Evolutionary conservation across 306 rosid genomes (phyloP).

Genomic region (Gastrolobium villosum): DNA sequence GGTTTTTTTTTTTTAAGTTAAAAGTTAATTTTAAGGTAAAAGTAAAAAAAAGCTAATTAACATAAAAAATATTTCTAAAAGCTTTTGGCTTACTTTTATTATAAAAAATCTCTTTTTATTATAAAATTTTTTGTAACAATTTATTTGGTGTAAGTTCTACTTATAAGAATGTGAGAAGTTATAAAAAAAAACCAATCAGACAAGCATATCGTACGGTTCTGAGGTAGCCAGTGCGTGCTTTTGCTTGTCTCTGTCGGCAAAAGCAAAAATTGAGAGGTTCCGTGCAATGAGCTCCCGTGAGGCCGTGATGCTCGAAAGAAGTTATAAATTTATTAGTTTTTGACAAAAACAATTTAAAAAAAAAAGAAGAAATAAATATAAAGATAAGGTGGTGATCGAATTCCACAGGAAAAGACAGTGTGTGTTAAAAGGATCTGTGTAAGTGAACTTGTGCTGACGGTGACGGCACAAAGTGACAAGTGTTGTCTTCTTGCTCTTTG

Average conservation of each 20-base stretch:
- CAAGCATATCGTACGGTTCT: not conserved
- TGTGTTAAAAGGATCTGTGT: not conserved
- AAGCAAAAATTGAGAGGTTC: constrained; percentile 26
- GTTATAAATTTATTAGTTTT: not conserved
- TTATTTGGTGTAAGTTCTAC: too few species aligned
- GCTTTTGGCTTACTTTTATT: too few species aligned
- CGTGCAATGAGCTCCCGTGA: constrained; percentile 35
- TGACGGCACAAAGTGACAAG: constrained; percentile 40
- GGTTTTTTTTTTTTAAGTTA: too few species aligned
- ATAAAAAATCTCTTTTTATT: too few species aligned
- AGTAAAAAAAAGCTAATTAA: too few species aligned
- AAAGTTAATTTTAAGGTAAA: too few species aligned
- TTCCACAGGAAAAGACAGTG: not conserved
- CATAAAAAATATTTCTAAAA: too few species aligned
- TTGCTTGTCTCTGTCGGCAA: constrained; percentile 47
- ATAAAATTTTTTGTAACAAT: too few species aligned
- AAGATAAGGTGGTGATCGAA: not conserved
- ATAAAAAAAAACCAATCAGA: too few species aligned
- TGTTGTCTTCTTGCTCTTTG: not conserved
- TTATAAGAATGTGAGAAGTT: too few species aligned
- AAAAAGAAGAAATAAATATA: not conserved
- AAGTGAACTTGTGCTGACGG: constrained; percentile 1
- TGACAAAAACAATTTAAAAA: not conserved
- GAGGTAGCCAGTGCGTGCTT: not conserved
- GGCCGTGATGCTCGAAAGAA: constrained; percentile 18